Base-by-base conservation (phyloP, 345 rosid genomes). In the Dipteronia sinensis region DNA sequence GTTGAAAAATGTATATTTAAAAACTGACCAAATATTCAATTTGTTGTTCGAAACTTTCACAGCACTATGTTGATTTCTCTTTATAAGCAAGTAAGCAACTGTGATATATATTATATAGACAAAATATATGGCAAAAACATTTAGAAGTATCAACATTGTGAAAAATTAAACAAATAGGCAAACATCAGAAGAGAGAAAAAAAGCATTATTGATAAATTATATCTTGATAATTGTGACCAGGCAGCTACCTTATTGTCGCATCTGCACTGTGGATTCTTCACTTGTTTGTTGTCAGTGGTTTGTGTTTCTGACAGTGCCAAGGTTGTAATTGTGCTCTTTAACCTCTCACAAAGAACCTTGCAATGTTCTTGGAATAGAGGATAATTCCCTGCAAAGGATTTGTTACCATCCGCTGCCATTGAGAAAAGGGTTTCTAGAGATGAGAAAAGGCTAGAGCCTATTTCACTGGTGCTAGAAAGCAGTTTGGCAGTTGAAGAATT, bases 201-300 rank as follows among this genome's bases (percentile, higher is more conserved):
- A 77, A 88, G 34, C 67, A 92, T 64, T 44, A 90, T 22, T 53
- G 82, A 86, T 71, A 82, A 73, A 80, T 77, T 76, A 79, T 82
- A 89, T 86, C 88, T 83, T 75, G 89, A 83, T 47, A 81, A 78
- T 81, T 40, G 85, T 89, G 91, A 73, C 88, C 83, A 86, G 84
- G 87, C 85, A 84, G 88, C 95, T 93, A 96, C 99, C 99, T 93
- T 83, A 82, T 78, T 62, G 46, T 85, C 62, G 86, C 85, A 80
- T 76, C 83, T 76, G 58, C 82, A 77, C 64, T 31, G 46, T 13
- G 74, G 79, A 71, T 80, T 76, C 79, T 76, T 78, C 53, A 40
- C 86, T 76, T 85, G 85, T 71, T 84, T 69, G 49, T 42, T 80
- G 78, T 80, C 86, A 2, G 67, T 17, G 59, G 71, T 44, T 17